Evolutionary conservation across 202 grass and related monocot genomes (phyloP), one percentile per base, ranked within the genome.

Genomic region (Musa balbisiana): DNA sequence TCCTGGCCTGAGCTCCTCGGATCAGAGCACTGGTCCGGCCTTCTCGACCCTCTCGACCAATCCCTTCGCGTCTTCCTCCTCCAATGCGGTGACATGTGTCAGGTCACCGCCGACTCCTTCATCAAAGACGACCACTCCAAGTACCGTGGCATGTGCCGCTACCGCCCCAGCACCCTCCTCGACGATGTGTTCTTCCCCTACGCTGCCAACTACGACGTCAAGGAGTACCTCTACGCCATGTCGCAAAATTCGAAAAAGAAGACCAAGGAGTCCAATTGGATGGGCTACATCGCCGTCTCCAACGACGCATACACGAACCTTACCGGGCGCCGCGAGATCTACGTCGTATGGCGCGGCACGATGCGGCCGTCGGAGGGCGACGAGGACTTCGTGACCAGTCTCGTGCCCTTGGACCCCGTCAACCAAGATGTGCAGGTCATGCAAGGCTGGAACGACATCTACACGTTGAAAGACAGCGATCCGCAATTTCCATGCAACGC

Each of bases 361-460:
- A 80, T 85, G 71, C 79, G 79, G 26, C 53, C 70, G 55, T 24
- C 88, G 60, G 92, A 96, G 83, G 88, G 81, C 82, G 71, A 85
- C 72, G 78, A 92, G 74, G 92, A 90, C 69, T 74, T 96, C 43
- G 69, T 87, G 70, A 80, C 83, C 73, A 54, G 75, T 21, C 81
- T 86, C 63, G 87, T 80, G 16, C 78, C 92, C 16, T 5, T 62
- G 17, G 17, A 62, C 16, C 20, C 17, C 58, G 33, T 5, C 33
- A 43, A 43, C 3, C 3, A 5, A 43, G 33, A 43, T 43, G 33
- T 43, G 33, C 0, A 86, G 80, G 87, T 97, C 33, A 97, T 97
- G 93, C 68, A 92, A 54, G 93, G 93, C 3, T 97, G 93, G 93
- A 78, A 97, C 66, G 63, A 86, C 51, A 89, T 97, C n/a, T 97